These are phyloP conservation scores for Cymbidium sinense DNA, from an alignment of 106 monocot genomes.

Conservation along the genomic window DNA sequence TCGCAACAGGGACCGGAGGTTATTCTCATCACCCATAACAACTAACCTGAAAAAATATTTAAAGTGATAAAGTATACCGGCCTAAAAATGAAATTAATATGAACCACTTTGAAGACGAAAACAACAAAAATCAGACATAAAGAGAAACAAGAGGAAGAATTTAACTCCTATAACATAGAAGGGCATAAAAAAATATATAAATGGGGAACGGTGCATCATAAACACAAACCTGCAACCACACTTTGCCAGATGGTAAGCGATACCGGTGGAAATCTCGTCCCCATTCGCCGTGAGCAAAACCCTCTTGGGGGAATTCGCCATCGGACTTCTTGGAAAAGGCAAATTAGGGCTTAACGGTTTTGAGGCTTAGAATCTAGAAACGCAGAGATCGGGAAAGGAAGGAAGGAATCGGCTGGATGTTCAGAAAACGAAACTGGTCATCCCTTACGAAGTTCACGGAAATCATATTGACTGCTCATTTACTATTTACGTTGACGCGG, in stretches of 20 bases:
- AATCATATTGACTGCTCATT: no score
- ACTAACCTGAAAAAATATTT: conserved; percentile 49
- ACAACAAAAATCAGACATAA: no score
- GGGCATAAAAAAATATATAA: neutral
- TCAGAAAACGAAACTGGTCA: no score
- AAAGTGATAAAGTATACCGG: neutral
- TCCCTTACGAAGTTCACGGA: no score
- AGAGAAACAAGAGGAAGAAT: no score
- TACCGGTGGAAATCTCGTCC: conserved; percentile 71
- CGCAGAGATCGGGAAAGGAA: no score
- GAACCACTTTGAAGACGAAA: no score
- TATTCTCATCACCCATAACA: conserved; percentile 61
- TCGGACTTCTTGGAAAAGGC: neutral
- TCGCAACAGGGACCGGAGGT: conserved; percentile 28
- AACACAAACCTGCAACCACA: conserved; percentile 62
- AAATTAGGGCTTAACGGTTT: no score
- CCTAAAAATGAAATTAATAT: neutral
- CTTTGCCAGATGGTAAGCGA: conserved; percentile 61
- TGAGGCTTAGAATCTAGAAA: no score
- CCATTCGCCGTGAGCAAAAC: conserved; percentile 68
- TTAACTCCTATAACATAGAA: neutral
- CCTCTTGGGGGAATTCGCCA: conserved; percentile 44
- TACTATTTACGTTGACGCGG: no score
- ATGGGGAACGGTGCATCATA: neutral
- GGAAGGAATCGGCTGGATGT: no score